phyloP scores from a whole-genome alignment of 2,329 filamentous ascomycete species.

The Pezicula radicicola region DNA sequence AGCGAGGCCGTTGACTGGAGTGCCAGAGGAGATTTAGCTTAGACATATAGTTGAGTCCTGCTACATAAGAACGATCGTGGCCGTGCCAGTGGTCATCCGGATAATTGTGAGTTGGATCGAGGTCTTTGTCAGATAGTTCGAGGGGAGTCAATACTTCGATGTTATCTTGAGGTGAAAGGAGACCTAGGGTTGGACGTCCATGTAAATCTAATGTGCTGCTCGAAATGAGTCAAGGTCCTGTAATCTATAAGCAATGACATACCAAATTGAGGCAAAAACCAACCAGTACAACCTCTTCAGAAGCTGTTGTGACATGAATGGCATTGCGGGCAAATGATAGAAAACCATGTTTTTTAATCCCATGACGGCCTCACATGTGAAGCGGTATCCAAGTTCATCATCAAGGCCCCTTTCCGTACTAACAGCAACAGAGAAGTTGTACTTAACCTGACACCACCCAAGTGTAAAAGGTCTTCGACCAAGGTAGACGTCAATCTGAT shows the following conservation, averaged over 20 bases:
- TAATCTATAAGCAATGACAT: constrained; percentile 6
- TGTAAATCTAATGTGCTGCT: constrained; percentile 27
- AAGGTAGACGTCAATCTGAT: constrained; percentile 23
- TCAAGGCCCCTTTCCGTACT: constrained; percentile 9
- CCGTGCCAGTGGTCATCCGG: constrained; percentile 27
- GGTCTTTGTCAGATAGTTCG: constrained; percentile 27
- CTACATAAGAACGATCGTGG: constrained; percentile 28
- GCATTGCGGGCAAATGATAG: constrained; percentile 21
- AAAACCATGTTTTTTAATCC: constrained; percentile 29
- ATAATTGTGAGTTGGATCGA: constrained; percentile 20
- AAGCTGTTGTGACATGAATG: constrained; percentile 27
- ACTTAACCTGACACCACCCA: constrained; percentile 34
- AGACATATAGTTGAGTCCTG: constrained; percentile 30
- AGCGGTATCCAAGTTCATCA: constrained; percentile 7
- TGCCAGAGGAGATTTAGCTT: constrained; percentile 34
- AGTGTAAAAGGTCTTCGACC: constrained; percentile 22
- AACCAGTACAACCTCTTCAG: constrained; percentile 33
- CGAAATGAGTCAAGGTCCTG: neutral
- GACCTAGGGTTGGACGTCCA: constrained; percentile 22
- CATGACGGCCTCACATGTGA: constrained; percentile 22
- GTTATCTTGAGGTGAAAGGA: constrained; percentile 24
- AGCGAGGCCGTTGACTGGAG: constrained; percentile 17
- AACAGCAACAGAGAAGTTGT: constrained; percentile 30
- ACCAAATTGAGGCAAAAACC: constrained; percentile 28
- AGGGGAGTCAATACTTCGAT: constrained; percentile 22